Evolutionary conservation across 2,329 filamentous ascomycete species (phyloP), one percentile per base, ranked within the genome.

Genomic region (Remersonia thermophila): DNA sequence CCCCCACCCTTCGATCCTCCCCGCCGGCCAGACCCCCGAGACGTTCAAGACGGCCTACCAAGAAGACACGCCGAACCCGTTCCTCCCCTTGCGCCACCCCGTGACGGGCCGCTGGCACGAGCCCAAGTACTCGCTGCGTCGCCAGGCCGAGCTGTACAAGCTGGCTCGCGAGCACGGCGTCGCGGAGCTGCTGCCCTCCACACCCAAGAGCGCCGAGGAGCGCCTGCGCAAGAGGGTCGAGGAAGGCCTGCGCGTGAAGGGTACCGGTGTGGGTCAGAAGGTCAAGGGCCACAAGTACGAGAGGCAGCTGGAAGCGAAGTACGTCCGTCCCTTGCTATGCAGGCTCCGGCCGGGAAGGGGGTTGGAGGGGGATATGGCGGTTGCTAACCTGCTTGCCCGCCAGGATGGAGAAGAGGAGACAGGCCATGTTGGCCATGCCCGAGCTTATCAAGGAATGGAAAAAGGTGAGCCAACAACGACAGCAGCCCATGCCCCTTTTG

Each of bases 201-300:
- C 80, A 9, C 66, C 66, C 40, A 94, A 94, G 71, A 77, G 77
- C 49, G 80, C 79, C 2, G 82, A 93, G 65, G 71, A 80, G 46
- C 89, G 87, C 33, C 57, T 94, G 58, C 71, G 79, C 44, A 82
- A 95, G 40, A 89, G 87, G 73, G 89, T n/a, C 2, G 82, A 93
- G 65, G 71, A 80, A 45, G 89, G 87, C 33, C 57, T 94, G 58
- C 71, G 79, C 44, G 82, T 95, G 40, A 89, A 87, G 73, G 89
- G 89, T 51, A 96, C 89, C 1, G 89, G 91, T 68, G 77, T 85
- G 48, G 89, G 86, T 39, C 79, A 95, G 63, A 78, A 72, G 61
- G 89, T 95, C 58, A 98, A 96, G 80, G 91, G 91, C 59, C 89
- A 95, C 62, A 71, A 77, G 51, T 83, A 87, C 76, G 91, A 98